Evolutionary conservation across 352 stramenopile genomes (phyloP), one percentile per base, ranked within the genome.

Genomic region (Peronospora destructor): DNA sequence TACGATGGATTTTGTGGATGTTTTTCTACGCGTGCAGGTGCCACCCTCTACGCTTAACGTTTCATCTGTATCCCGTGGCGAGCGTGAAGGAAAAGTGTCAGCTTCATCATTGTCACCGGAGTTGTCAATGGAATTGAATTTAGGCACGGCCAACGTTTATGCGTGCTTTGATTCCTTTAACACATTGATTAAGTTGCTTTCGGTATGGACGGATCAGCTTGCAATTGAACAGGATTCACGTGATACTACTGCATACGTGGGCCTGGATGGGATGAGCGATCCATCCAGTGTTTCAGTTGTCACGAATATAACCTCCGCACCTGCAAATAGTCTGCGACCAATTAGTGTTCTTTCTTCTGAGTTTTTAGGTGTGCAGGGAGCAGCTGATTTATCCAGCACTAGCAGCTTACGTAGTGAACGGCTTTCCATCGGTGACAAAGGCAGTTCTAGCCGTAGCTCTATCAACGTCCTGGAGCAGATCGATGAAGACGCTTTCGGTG

Each of bases 111-210:
- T 64, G 2, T 76, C 77, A 11, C 82, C 79, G 6, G 79, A 94
- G 53, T 29, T 94, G 34, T 85, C 81, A 2, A 66, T 91, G 37
- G 84, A 94, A 49, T 54, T 94, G 36, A 92, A 74, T 37, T 43
- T 94, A 16, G 84, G 84, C 5, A 92, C 82, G 12, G 77, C 82
- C 8, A 91, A 91, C 64, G 84, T 94, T 56, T 92, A 94, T 52
- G 80, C 80, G 12, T 94, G 84, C 28, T 94, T 91, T 58, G 84
- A 94, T 63, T 94, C 84, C 25, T 94, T 91, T 59, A 89, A 88
- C 53, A 91, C 80, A 6, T 60, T 94, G 33, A 69, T 91, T 14
- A 76, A 91, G 49, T 46, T 92, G 11, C 47, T 85, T 3, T 82
- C 67, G 7, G 75, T 60, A 13, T 91, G 77, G 79, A 71, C 65